Evolutionary conservation across 2,329 filamentous ascomycete species (phyloP).

Genomic region (Salinomyces thailandicus): DNA sequence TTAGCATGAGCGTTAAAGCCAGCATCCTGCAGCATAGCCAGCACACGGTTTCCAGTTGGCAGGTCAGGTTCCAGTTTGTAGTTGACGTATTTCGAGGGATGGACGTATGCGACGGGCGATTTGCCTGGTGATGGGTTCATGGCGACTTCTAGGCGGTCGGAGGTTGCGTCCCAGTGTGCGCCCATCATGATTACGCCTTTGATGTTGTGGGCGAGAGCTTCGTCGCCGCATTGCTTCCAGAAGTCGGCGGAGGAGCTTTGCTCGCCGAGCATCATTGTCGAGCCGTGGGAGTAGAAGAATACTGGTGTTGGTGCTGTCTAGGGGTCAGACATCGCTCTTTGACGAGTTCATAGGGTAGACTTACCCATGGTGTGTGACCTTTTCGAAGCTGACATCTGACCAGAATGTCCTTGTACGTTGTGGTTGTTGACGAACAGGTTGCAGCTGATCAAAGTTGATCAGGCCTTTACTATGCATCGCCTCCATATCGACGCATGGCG

Average conservation of each 20-base stretch:
- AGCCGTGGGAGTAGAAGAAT: conserved; percentile 60
- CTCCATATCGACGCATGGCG: too few species aligned
- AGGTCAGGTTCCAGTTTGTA: conserved; percentile 55
- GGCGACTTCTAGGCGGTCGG: conserved; percentile 49
- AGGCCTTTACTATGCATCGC: too few species aligned
- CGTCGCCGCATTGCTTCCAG: conserved; percentile 56
- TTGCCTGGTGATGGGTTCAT: conserved; percentile 52
- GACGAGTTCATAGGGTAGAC: background rate
- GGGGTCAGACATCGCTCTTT: background rate
- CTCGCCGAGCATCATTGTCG: conserved; percentile 62
- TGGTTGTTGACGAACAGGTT: too few species aligned
- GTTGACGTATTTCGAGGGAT: conserved; percentile 53
- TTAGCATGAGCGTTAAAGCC: conserved; percentile 48
- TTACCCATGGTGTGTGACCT: background rate
- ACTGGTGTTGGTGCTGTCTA: conserved; percentile 41
- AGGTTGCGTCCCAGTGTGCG: conserved; percentile 54
- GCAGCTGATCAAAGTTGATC: too few species aligned
- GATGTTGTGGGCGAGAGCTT: conserved; percentile 48
- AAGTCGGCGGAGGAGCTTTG: conserved; percentile 51
- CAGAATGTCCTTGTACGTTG: too few species aligned
- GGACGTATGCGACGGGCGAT: conserved; percentile 55
- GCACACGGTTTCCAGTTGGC: conserved; percentile 39
- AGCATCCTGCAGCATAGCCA: conserved; percentile 38
- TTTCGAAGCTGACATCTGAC: too few species aligned
- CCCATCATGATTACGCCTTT: conserved; percentile 59